These are phyloP conservation scores for Stylonectria norvegica DNA, from an alignment of 2,329 filamentous ascomycete genomes.

Conservation along the genomic window DNA sequence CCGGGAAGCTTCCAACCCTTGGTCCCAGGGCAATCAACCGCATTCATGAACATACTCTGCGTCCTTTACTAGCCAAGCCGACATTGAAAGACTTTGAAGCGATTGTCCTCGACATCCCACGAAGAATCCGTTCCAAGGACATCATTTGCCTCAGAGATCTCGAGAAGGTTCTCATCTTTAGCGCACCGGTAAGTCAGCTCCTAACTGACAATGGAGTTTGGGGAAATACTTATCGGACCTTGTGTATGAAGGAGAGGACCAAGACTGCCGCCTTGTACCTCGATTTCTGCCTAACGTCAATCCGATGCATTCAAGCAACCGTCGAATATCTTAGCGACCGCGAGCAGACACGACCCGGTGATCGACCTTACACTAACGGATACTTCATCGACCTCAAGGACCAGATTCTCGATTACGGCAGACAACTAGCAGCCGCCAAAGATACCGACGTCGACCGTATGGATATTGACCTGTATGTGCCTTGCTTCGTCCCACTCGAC, in stretches of 20 bases:
- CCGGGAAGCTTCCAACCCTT: constrained; percentile 56
- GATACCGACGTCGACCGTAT: constrained; percentile 59
- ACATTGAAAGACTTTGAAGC: constrained; percentile 76
- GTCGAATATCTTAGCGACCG: constrained; percentile 81
- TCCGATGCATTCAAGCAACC: constrained; percentile 85
- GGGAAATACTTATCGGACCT: constrained; percentile 66
- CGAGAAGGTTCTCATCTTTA: constrained; percentile 87
- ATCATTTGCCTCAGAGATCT: constrained; percentile 90
- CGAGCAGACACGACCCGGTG: constrained; percentile 78
- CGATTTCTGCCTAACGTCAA: constrained; percentile 85
- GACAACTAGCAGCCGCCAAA: constrained; percentile 73
- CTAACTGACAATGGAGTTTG: constrained; percentile 53
- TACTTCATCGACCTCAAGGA: constrained; percentile 97
- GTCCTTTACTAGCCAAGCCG: constrained; percentile 71
- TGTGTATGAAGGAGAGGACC: constrained; percentile 73
- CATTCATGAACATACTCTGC: constrained; percentile 75
- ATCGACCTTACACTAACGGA: constrained; percentile 89
- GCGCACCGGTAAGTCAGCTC: constrained; percentile 84
- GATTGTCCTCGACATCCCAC: constrained; percentile 73
- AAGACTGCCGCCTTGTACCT: constrained; percentile 70
- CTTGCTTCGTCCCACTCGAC: constrained; percentile 29
- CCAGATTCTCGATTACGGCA: constrained; percentile 86
- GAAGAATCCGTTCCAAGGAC: constrained; percentile 76
- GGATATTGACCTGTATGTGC: constrained; percentile 56
- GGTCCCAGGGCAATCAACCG: constrained; percentile 68